These are phyloP conservation scores for Cicer yamashitae DNA, from an alignment of 306 rosid species.

Conservation along the genomic window DNA sequence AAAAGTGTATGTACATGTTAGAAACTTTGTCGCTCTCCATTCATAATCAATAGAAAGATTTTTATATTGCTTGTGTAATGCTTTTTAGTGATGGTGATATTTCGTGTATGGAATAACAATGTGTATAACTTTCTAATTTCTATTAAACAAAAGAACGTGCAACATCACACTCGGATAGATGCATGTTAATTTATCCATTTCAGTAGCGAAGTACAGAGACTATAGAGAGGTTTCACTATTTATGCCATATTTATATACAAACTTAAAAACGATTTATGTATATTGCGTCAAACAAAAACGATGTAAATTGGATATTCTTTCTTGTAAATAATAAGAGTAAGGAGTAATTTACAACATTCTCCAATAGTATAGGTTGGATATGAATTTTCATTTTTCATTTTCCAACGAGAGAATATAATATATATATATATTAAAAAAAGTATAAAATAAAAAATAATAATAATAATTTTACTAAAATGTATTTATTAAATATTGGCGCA, in stretches of 20 bases:
- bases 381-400: slow-evolving; percentile 19
- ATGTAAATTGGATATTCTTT: neutral
- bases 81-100: slow-evolving; percentile 33
- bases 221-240: neutral
- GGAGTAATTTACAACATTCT: no score
- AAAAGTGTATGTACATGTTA: no score
- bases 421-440: no score
- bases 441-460: no score
- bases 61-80: neutral
- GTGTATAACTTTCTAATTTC: slow-evolving; percentile 6
- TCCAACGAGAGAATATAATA: slow-evolving; percentile 16
- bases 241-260: neutral
- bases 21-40: no score
- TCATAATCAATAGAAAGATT: slow-evolving; percentile 25
- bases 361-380: no score
- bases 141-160: slow-evolving; percentile 1
- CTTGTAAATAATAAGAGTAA: no score
- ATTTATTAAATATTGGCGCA: no score
- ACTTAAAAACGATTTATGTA: neutral
- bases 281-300: neutral
- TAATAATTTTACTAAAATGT: no score
- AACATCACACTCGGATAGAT: slow-evolving; percentile 39
- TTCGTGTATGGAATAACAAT: neutral
- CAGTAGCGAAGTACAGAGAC: slow-evolving; percentile 34
- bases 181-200: slow-evolving; percentile 44